A percentile compares a stretch with the other conserved stretches of the same genome.
Evolutionary conservation across 2,329 filamentous ascomycete genomes (phyloP).

Genomic region (Chaetomium sp.): DNA sequence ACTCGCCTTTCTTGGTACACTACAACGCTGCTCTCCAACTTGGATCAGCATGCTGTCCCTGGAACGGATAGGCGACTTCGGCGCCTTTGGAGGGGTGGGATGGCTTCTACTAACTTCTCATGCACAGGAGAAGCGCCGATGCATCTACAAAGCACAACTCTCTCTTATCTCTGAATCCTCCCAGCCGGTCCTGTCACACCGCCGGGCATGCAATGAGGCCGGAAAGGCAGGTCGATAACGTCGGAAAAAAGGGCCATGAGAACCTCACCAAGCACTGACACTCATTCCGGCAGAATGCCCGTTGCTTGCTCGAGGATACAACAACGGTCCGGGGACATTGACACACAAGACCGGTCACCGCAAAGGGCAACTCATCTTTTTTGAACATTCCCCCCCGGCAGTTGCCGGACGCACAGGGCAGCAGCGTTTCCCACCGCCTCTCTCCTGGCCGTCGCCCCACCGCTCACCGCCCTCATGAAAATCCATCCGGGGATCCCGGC

Average conservation of each 20-base stretch:
- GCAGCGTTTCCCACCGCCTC: constrained; percentile 14
- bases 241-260: not conserved
- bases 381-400: not conserved
- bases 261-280: not conserved
- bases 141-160: not conserved
- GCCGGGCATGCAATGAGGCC: not conserved
- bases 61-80: not conserved
- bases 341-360: not conserved
- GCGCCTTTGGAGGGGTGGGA: not conserved
- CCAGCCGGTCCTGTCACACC: not conserved
- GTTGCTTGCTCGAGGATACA: not conserved
- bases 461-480: constrained; percentile 15
- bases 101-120: not conserved
- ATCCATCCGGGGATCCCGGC: constrained; percentile 10
- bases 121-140: not conserved
- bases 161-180: not conserved
- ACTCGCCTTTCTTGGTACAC: not conserved
- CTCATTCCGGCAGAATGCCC: not conserved
- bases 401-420: constrained; percentile 1
- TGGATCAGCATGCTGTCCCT: not conserved
- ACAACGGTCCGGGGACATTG: not conserved
- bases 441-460: not conserved
- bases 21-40: not conserved
- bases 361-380: not conserved
- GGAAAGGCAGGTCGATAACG: not conserved